These are phyloP conservation scores for Aspergillus flavus DNA, from an alignment of 2,329 filamentous ascomycete genomes.

Conservation along the genomic window DNA sequence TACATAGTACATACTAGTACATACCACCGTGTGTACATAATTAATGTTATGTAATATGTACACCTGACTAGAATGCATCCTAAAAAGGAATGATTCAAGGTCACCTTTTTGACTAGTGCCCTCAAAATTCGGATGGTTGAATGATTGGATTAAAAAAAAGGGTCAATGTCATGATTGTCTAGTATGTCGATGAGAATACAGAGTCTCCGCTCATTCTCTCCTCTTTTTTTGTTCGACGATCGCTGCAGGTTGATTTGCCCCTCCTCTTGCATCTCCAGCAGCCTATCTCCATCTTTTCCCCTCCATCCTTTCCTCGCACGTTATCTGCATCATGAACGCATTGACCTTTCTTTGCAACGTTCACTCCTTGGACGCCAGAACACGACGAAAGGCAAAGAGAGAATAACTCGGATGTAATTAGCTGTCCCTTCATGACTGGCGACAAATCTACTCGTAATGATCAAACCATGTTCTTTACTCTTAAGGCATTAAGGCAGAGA, in stretches of 20 bases:
- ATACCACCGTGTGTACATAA: neutral
- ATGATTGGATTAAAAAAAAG: neutral
- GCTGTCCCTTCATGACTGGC: neutral
- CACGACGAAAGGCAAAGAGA: neutral
- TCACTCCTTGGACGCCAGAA: neutral
- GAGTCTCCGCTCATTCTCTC: neutral
- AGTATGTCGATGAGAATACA: neutral
- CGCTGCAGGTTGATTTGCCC: constrained; percentile 11
- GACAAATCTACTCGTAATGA: neutral
- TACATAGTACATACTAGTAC: neutral
- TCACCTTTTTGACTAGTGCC: neutral
- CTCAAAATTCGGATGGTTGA: neutral
- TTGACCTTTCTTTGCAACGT: constrained; percentile 14
- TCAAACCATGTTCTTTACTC: neutral
- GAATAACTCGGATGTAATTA: neutral
- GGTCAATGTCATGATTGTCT: neutral
- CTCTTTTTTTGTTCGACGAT: constrained; percentile 3
- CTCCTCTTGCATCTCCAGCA: constrained; percentile 8
- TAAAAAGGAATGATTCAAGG: neutral
- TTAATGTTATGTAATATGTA: constrained; percentile 2
- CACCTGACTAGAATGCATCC: neutral
- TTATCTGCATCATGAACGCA: constrained; percentile 20
- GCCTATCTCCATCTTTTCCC: constrained; percentile 21
- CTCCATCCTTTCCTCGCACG: constrained; percentile 20
- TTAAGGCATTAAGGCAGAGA: constrained; percentile 1